Conservation (phyloP, 2,329 filamentous ascomycete genomes). For the Akanthomyces lecanii region DNA sequence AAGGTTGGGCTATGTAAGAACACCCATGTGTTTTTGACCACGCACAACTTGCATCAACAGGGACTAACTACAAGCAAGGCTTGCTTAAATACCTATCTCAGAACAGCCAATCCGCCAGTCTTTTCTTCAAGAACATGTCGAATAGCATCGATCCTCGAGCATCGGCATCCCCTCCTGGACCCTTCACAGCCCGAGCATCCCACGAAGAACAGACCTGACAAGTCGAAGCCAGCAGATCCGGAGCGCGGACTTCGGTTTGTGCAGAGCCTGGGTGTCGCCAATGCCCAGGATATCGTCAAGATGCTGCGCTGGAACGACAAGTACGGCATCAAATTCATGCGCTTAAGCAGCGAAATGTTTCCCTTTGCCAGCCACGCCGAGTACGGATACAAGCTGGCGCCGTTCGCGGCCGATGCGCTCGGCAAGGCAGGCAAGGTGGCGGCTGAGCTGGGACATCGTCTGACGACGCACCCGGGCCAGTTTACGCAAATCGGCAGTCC, state of each 20-base stretch:
- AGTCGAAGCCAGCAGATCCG: slow-evolving; percentile 60
- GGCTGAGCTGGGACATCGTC: slow-evolving; percentile 72
- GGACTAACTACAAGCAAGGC: slow-evolving; percentile 46
- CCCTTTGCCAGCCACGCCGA: slow-evolving; percentile 87
- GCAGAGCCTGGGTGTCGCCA: slow-evolving; percentile 72
- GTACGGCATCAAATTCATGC: slow-evolving; percentile 88
- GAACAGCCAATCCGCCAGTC: slow-evolving; percentile 73
- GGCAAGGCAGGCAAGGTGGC: slow-evolving; percentile 73
- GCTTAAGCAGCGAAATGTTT: slow-evolving; percentile 93
- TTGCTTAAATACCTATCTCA: slow-evolving; percentile 88
- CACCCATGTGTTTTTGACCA: not conserved
- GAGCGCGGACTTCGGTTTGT: slow-evolving; percentile 68
- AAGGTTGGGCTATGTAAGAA: slow-evolving; percentile 75
- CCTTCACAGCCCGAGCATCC: slow-evolving; percentile 72
- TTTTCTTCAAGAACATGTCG: slow-evolving; percentile 91
- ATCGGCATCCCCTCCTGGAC: slow-evolving; percentile 75
- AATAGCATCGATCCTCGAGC: slow-evolving; percentile 84
- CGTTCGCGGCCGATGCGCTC: slow-evolving; percentile 72
- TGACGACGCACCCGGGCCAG: slow-evolving; percentile 88
- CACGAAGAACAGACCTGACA: slow-evolving; percentile 83
- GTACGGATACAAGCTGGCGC: slow-evolving; percentile 78
- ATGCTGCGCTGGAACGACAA: slow-evolving; percentile 90
- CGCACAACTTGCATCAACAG: slow-evolving; percentile 2
- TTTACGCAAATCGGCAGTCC: slow-evolving; percentile 91
- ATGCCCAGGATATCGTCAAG: slow-evolving; percentile 77